Percentiles rank a stretch among this genome's conserved stretches.
phyloP scores from a whole-genome alignment of 768 basidiomycete species.

The Vararia minispora region DNA sequence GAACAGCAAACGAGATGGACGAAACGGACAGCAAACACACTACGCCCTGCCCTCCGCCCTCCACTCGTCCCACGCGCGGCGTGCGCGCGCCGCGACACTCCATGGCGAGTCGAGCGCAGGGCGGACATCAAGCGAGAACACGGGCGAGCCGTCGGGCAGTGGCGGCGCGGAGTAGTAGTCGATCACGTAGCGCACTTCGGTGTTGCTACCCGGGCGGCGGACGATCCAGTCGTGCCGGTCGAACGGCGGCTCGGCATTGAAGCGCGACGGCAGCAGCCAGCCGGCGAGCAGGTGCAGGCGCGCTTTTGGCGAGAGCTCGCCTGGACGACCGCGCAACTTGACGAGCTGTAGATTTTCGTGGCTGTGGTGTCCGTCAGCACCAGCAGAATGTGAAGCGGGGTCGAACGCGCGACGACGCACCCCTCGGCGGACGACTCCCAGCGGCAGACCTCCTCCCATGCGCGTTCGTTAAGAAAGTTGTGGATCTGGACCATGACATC shows the following conservation, averaged over 20 bases:
- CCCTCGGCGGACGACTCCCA: constrained; percentile 72
- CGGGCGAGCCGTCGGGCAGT: constrained; percentile 83
- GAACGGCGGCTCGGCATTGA: constrained; percentile 91
- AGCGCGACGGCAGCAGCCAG: constrained; percentile 78
- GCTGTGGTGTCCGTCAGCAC: constrained; percentile 24
- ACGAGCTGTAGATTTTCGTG: constrained; percentile 64
- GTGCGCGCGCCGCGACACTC: constrained; percentile 51
- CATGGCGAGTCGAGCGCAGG: constrained; percentile 83
- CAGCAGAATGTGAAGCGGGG: background rate
- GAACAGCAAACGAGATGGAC: no score
- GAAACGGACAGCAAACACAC: no score
- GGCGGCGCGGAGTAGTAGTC: constrained; percentile 96
- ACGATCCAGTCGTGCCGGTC: constrained; percentile 95
- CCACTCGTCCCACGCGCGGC: constrained; percentile 18
- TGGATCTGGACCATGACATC: constrained; percentile 98
- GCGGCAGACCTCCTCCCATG: constrained; percentile 88
- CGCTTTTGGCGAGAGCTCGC: constrained; percentile 92
- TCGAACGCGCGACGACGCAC: constrained; percentile 45
- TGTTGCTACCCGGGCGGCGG: constrained; percentile 63
- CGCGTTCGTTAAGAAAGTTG: constrained; percentile 94
- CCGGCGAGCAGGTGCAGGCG: constrained; percentile 78
- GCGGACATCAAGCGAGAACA: constrained; percentile 90
- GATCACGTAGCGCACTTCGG: constrained; percentile 91
- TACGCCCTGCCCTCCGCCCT: no score
- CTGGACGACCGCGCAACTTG: constrained; percentile 81